Conservation (phyloP, 73 alveolate species). For the Tetrahymena thermophila region DNA sequence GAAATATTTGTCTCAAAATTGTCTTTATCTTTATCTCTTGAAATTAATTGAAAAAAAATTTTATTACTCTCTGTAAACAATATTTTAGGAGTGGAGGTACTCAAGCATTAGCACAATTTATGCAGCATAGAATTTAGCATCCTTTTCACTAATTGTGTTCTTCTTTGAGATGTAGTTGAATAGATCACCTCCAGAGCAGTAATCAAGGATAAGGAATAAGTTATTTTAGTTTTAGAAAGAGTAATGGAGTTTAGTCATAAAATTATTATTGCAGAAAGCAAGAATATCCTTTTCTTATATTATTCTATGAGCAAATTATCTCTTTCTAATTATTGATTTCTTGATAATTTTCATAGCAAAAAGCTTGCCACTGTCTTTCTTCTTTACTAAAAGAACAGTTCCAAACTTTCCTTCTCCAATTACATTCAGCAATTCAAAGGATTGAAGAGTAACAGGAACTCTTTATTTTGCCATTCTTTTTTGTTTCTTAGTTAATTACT, state of each 20-base stretch:
- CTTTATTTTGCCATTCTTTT: background rate
- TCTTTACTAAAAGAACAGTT: constrained; percentile 69
- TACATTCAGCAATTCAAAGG: constrained; percentile 56
- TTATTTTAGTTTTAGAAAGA: constrained; percentile 62
- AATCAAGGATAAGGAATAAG: constrained; percentile 72
- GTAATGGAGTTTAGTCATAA: constrained; percentile 24
- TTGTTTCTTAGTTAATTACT: background rate
- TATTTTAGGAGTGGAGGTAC: constrained; percentile 68
- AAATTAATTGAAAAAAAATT: too few relatives aligned
- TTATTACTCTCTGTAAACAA: constrained; percentile 71
- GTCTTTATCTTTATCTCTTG: too few relatives aligned
- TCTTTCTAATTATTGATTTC: constrained; percentile 51
- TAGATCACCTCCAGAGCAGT: constrained; percentile 87
- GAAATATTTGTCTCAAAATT: background rate
- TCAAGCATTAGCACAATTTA: constrained; percentile 76
- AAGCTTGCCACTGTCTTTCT: constrained; percentile 57
- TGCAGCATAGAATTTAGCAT: constrained; percentile 67
- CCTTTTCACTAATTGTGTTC: constrained; percentile 59
- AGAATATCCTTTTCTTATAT: constrained; percentile 42
- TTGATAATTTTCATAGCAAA: constrained; percentile 80
- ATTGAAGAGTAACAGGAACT: constrained; percentile 38
- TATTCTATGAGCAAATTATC: constrained; percentile 58
- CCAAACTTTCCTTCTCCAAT: constrained; percentile 85
- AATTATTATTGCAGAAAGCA: constrained; percentile 8
- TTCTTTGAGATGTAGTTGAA: constrained; percentile 47